Evolutionary conservation across 2,329 filamentous ascomycete genomes (phyloP), one percentile per base, ranked within the genome.

Genomic region (Penicillium corylophilum): DNA sequence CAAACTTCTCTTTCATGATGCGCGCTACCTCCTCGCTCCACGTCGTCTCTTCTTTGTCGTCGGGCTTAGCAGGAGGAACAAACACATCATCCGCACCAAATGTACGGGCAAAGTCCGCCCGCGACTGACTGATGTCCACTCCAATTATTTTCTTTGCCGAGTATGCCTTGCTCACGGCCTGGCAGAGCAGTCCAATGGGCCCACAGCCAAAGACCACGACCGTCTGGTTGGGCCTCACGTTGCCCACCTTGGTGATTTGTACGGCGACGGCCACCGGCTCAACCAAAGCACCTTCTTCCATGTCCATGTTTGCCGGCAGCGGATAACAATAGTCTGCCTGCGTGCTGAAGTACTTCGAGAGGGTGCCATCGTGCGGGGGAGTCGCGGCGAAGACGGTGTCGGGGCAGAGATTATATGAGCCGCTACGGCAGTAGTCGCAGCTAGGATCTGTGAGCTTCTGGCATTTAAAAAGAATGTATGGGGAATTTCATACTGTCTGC

Each of bases 221-320:
- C 0, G 72, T 77, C 45, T 78, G 71, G 1, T 73, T 67, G 0
- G 67, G 65, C 12, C 66, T 64, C 10, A 79, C 68, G 0, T 74
- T 66, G 0, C 74, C 77, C 1, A 71, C 65, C 45, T 73, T 74
- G 53, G 63, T 71, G 9, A 78, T 77, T 43, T 79, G 74, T 3
- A 79, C 76, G 0, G 79, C 79, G 1, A 82, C 79, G 0, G 79
- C 74, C 0, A 81, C 65, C 0, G 80, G 81, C 61, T 83, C 80
- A 1, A 81, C 73, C 8, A 83, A 63, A 0, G 79, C 80, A 1
- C 76, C 80, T 23, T 82, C 77, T 52, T 82, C 78, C 35, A 79
- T 62, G 1, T 66, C 67, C 47, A 83, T 69, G 42, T 75, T 65
- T 0, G 67, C 64, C 0, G 78, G 76, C 2, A 82, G 63, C 1